Evolutionary conservation across 345 rosid genomes (phyloP), one percentile per base, ranked within the genome.

Genomic region (Raphanus raphanistrum): DNA sequence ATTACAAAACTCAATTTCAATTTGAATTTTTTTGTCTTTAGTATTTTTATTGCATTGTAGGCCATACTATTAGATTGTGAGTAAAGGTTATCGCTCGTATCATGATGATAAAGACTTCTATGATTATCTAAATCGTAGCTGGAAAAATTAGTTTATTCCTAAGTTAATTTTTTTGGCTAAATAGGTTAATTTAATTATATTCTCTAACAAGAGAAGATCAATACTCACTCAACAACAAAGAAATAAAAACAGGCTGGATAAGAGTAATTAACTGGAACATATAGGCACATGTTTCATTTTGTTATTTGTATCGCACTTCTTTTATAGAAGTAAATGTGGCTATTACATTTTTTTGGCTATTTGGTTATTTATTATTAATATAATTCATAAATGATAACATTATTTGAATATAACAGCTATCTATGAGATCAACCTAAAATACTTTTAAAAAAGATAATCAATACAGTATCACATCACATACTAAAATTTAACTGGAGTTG

Each of bases 1-100:
- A 26, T 32, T 66, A 50, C 63, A 70, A 63, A 76, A 76, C 80
- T 76, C 80, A 35, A 33, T 61, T 61, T 27, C 35, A 6, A 48
- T 32, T 76, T 32, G 4, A 43, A 13, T 43, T 3, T 15, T 12
- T 12, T 59, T 32, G 60, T 45, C 15, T 63, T 50, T 12, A 55
- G 0, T 41, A 6, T 15, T 50, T 63, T 32, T 38, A 2, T 60
- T 31, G 59, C 67, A 75, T 43, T 59, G 60, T 43, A 12, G 48
- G 50, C 15, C 50, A 31, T 31, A 63, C 31, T 75, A 43, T 59
- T 75, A 17, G 61, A 59, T 59, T 68, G 60, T 45, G 68, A 31
- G 57, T 55, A 36, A 59, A 68, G 26, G 38, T 35, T 33, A 50
- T 50, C 55, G 3, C 57, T 33, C 41, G n/a, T 68, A 50, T 76